Evolutionary conservation across 2,329 filamentous ascomycete genomes (phyloP).

Genomic region (Penicillium sp.): DNA sequence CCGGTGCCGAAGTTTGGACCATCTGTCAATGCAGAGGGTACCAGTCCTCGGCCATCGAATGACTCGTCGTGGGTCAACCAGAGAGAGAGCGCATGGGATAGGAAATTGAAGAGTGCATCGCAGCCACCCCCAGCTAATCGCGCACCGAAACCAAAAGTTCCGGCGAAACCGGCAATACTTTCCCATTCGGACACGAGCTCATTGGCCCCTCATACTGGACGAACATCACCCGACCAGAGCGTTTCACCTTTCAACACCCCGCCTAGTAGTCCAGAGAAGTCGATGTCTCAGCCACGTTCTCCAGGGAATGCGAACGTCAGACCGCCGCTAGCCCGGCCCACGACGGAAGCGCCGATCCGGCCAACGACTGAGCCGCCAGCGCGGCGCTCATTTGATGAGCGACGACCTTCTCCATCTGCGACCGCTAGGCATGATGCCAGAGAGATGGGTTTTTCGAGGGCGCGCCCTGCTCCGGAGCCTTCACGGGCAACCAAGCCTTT

Average conservation of each 20-base stretch:
- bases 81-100: slow-evolving; percentile 25
- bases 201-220: slow-evolving; percentile 29
- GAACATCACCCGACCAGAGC: slow-evolving; percentile 41
- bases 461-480: slow-evolving; percentile 27
- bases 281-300: slow-evolving; percentile 38
- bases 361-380: slow-evolving; percentile 28
- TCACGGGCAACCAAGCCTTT: slow-evolving; percentile 31
- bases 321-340: slow-evolving; percentile 23
- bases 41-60: slow-evolving; percentile 23
- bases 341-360: slow-evolving; percentile 27
- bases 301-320: slow-evolving; percentile 13
- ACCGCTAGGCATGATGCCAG: slow-evolving; percentile 25
- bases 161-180: slow-evolving; percentile 44
- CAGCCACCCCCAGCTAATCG: slow-evolving; percentile 74
- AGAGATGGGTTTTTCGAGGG: slow-evolving; percentile 32
- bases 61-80: slow-evolving; percentile 12
- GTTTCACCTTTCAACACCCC: slow-evolving; percentile 84
- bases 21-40: slow-evolving; percentile 20
- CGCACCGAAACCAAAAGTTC: slow-evolving; percentile 70
- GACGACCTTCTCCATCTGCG: slow-evolving; percentile 20
- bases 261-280: slow-evolving; percentile 66
- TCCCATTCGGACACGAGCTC: slow-evolving; percentile 30
- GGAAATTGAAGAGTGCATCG: slow-evolving; percentile 40
- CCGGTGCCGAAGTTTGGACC: slow-evolving; percentile 31
- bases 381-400: slow-evolving; percentile 31